Base-by-base conservation (phyloP, 2,329 filamentous ascomycete genomes). In the Epichloe hybrida region DNA sequence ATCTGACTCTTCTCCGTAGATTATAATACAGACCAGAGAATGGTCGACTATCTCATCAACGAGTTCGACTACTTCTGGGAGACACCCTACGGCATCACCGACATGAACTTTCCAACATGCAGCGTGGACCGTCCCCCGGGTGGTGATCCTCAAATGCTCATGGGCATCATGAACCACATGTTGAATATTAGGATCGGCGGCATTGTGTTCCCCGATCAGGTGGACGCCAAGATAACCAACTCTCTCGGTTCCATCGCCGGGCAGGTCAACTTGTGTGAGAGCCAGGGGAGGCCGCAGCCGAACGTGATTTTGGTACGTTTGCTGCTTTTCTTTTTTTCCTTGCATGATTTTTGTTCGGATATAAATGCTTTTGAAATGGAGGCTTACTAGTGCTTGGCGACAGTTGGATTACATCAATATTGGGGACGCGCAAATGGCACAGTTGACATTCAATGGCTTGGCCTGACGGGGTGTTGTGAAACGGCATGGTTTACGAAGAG, bases 41-140 rank as follows among this genome's bases (percentile, higher is more conserved):
- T 69, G 47, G 74, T 79, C n/a, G 70, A 77, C 27, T 86, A 82
- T 60, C 78, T 86, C 50, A 70, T 84, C 50, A 71, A 77, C 61
- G 75, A 85, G 61, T 86, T 81, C 60, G 66, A 69, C 23, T 80
- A 80, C 65, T 76, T 84, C 56, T 89, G 84, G 70, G 86, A 91
- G 63, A 91, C 84, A 43, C 72, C 77, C 0, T 90, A 76, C 66
- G 80, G 85, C 55, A 79, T 81, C 54, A 77, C 74, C 1, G 68
- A 76, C 47, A 65, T 74, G 0, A 70, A 69, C 15, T 82, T 85
- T 59, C 80, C 80, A 59, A 76, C 75, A 41, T 91, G 86, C 67
- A 69, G 69, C 9, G 72, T 86, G 3, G 74, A 85, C 60, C 75
- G 86, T 7, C 86, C 86, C 0, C 0, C 62, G 0, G 64, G 62